A percentile compares a stretch with the other conserved stretches of the same genome.
Evolutionary conservation across 768 basidiomycete genomes (phyloP).

Genomic region (Fomitopsis serialis): DNA sequence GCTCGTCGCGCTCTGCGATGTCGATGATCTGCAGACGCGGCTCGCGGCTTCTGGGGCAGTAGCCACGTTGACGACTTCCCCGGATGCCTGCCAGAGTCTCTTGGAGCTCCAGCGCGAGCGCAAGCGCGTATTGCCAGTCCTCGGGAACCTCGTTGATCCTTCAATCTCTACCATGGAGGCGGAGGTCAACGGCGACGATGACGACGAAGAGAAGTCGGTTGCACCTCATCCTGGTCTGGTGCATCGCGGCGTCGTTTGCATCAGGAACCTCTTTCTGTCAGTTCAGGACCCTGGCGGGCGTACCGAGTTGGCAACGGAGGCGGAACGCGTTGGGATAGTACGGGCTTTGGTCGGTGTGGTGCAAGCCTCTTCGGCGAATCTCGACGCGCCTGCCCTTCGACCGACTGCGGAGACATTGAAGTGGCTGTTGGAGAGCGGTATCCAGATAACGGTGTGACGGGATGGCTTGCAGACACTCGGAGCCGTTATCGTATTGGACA

Average conservation of each 20-base stretch:
- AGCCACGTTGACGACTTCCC: conserved; percentile 68
- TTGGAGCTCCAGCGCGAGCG: conserved; percentile 60
- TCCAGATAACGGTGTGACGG: conserved; percentile 12
- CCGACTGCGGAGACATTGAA: conserved; percentile 50
- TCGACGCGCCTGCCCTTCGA: conserved; percentile 33
- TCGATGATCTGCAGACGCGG: conserved; percentile 80
- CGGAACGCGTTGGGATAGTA: conserved; percentile 47
- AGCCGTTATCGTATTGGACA: too few species aligned
- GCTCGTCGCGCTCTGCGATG: conserved; percentile 78
- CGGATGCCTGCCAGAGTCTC: conserved; percentile 55
- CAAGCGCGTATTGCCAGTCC: conserved; percentile 56
- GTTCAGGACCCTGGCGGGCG: conserved; percentile 34
- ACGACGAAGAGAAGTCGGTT: conserved; percentile 14
- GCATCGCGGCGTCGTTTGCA: conserved; percentile 75
- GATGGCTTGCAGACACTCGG: not conserved
- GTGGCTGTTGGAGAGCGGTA: conserved; percentile 28
- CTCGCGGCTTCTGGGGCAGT: conserved; percentile 89
- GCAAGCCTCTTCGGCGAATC: conserved; percentile 33
- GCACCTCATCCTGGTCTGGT: conserved; percentile 55
- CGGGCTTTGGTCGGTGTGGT: conserved; percentile 46
- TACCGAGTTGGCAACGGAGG: conserved; percentile 44
- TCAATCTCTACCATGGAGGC: conserved; percentile 30
- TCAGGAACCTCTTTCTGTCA: conserved; percentile 55
- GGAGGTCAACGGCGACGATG: conserved; percentile 31
- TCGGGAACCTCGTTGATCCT: conserved; percentile 67